Base-by-base conservation (phyloP, 2,329 filamentous ascomycete species). In the Aspergillus sp. region DNA sequence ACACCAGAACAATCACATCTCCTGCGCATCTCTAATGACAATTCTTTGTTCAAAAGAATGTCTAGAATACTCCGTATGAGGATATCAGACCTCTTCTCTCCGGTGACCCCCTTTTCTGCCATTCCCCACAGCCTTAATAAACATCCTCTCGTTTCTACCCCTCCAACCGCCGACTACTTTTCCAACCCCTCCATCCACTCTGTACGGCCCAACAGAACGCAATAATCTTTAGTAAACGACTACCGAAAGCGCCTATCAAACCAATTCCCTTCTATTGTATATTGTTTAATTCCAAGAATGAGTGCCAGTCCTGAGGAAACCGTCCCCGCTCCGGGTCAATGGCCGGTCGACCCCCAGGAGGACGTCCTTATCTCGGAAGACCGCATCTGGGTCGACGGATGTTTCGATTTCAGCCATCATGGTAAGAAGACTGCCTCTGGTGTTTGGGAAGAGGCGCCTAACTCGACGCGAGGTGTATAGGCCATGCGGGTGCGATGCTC, bases 341-440 rank as follows among this genome's bases (percentile, higher is more conserved):
- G 83, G 84, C 84, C 84, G n/a, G 81, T 83, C 36, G 81, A 81
- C 60, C 84, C 84, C 10, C 84, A 86, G 69, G 74, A 84, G 38
- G 81, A 84, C 65, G 68, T 82, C 40, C 67, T 75, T 2, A 76
- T 86, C 44, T 76, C 73, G 22, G 80, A 87, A 52, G 85, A 89
- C 64, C 86, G 93, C 60, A 89, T 99, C 65, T 99, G 95, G 95
- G 89, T 99, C 22, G 94, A 99, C 71, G 94, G 94, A 57, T 99
- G 94, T 80, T 99, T 96, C 77, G 94, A 99, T 78, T 99, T 99
- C 75, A 95, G 92, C 76, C 94, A 99, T 72, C 94, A 97, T 71
- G 94, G 89, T 90, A 73, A 60, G 76, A 42, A 41, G 35, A 7
- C 35, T 17, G 35, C 35, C 35, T 38, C 14, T 6, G 35, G 3